A percentile compares a stretch with the other conserved stretches of the same genome.
phyloP scores from a whole-genome alignment of 371 early-diverging fungal genomes.

The Zopfochytrium polystomum region DNA sequence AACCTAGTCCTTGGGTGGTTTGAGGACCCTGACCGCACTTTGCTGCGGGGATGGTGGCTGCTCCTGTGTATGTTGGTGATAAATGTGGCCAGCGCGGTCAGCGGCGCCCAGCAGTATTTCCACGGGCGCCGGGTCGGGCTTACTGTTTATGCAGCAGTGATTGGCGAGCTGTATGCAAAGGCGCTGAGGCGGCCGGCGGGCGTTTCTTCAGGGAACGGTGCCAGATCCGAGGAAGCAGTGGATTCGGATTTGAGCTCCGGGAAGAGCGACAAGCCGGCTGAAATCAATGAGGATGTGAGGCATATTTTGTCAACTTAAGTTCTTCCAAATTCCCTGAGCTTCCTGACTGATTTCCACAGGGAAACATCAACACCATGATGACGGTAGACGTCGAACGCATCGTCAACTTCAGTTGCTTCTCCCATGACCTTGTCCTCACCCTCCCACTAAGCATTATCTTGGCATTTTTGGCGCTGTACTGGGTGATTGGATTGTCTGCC shows the following conservation, averaged over 20 bases:
- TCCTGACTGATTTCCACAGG: constrained; percentile 15
- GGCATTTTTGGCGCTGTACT: constrained; percentile 25
- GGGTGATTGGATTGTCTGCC: constrained; percentile 38
- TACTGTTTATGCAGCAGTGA: constrained; percentile 30
- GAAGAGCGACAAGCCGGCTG: constrained; percentile 5
- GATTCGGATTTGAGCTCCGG: not conserved
- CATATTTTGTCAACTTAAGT: not conserved
- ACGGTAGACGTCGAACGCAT: constrained; percentile 38
- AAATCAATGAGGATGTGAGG: constrained; percentile 1
- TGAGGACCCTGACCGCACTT: constrained; percentile 15
- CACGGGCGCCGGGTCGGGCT: constrained; percentile 30
- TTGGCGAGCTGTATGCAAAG: constrained; percentile 43
- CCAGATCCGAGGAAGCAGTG: not conserved
- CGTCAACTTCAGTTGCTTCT: constrained; percentile 34
- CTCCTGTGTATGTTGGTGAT: constrained; percentile 24
- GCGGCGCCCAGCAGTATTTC: constrained; percentile 24
- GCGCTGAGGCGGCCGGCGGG: constrained; percentile 31
- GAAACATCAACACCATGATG: constrained; percentile 41
- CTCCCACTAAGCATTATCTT: constrained; percentile 19
- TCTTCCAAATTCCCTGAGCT: not conserved
- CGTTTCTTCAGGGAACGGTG: not conserved
- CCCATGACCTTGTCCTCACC: constrained; percentile 25
- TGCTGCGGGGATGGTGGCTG: constrained; percentile 11
- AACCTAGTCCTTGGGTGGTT: constrained; percentile 37
- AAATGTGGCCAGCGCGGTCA: constrained; percentile 16